Evolutionary conservation across 2,329 filamentous ascomycete species (phyloP), one percentile per base, ranked within the genome.

Genomic region (Tolypocladium cylindrosporum): DNA sequence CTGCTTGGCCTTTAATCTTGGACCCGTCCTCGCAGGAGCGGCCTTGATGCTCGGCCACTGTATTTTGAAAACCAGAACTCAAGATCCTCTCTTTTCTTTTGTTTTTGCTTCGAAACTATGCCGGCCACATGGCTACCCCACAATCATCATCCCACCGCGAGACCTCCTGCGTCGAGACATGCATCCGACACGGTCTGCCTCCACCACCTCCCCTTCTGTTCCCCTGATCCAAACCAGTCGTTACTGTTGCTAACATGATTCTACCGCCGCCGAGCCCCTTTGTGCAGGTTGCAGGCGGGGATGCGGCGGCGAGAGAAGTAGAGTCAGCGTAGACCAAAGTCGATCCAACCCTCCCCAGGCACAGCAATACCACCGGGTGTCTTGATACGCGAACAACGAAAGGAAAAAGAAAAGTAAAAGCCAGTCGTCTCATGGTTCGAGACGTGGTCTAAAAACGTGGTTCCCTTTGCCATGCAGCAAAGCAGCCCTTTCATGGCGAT

Each of bases 351-450:
- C 58, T 65, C 59, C 60, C 63, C 61, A 61, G 61, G 61, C 63
- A 66, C 61, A 62, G 63, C 64, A 62, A 60, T 56, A 62, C 64
- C 58, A 62, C 61, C 64, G 62, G 62, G 60, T 62, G 61, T 67
- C 63, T 63, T 61, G 61, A 66, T 67, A 69, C 63, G 65, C 61
- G 62, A 67, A 68, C 55, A 62, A 59, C 56, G 59, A 61, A 66
- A 71, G 69, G 65, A 72, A 76, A 74, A 72, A 74, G 75, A 75
- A 69, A 62, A 68, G 64, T 67, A 65, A 62, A 64, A 74, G 75
- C 74, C 74, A 73, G 77, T 72, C 75, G 71, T 72, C 72, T 76
- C 75, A 78, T 79, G 77, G 76, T 78, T 69, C 71, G 71, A 75
- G 73, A 75, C 72, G 68, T 76, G 74, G 73, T 79, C 77, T 77